These are phyloP conservation scores for Metarhizium sp. DNA, from an alignment of 2,329 filamentous ascomycete species.

Conservation along the genomic window DNA sequence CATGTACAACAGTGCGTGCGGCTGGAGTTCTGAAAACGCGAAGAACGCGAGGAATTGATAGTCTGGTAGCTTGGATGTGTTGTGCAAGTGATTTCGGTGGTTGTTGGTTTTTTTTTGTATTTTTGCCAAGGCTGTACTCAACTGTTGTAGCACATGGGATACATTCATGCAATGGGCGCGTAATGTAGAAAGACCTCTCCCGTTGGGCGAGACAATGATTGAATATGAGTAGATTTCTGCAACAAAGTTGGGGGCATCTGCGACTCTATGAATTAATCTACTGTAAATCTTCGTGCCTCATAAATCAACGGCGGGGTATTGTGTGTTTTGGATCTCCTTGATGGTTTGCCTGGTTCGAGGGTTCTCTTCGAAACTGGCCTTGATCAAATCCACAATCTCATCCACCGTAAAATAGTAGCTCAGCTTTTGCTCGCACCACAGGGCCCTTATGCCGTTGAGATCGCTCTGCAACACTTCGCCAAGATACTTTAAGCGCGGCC, in stretches of 20 bases:
- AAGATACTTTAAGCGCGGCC: conserved; percentile 56
- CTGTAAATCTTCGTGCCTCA: neutral
- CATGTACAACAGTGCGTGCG: neutral
- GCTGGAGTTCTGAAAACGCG: neutral
- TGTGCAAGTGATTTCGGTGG: neutral
- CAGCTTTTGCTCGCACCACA: conserved; percentile 59
- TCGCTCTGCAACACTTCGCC: conserved; percentile 58
- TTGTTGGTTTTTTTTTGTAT: no score
- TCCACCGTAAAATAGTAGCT: conserved; percentile 52
- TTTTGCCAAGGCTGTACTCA: no score
- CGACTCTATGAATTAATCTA: no score
- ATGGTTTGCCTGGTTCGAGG: conserved; percentile 47
- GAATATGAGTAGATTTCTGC: no score
- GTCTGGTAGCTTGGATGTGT: neutral
- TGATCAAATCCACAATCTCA: conserved; percentile 54
- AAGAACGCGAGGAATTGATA: neutral
- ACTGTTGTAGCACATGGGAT: no score
- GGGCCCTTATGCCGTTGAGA: conserved; percentile 50
- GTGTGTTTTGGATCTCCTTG: conserved; percentile 45
- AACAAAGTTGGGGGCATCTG: no score
- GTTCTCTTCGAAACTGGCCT: conserved; percentile 57
- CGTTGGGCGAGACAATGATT: no score
- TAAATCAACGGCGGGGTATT: conserved; percentile 25
- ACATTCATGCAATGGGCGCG: no score
- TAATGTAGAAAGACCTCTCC: no score